A percentile compares a stretch with the other conserved stretches of the same genome.
These are phyloP conservation scores for Phytophthora multivora DNA, from an alignment of 352 stramenopile species.

Conservation along the genomic window DNA sequence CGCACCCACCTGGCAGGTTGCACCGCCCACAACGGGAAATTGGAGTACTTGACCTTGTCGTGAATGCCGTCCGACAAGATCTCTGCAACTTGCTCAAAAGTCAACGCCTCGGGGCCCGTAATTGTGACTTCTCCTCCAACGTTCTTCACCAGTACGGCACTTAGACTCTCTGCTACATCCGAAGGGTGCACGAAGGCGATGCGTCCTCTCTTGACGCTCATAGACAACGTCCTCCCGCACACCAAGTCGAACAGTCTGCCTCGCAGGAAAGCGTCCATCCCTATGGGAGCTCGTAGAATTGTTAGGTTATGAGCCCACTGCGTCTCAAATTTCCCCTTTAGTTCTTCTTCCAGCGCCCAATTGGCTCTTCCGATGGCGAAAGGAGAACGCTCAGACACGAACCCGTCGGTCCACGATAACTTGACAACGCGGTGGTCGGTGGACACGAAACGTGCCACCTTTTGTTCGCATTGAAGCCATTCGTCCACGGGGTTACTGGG, in stretches of 20 bases:
- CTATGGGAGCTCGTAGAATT: constrained; percentile 48
- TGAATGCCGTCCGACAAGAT: constrained; percentile 48
- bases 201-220: constrained; percentile 58
- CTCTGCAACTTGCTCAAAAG: constrained; percentile 52
- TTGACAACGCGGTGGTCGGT: constrained; percentile 47
- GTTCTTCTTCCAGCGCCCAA: constrained; percentile 50
- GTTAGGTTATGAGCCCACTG: constrained; percentile 19
- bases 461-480: constrained; percentile 35
- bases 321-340: constrained; percentile 20
- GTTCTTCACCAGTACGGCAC: constrained; percentile 15
- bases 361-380: constrained; percentile 47
- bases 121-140: constrained; percentile 27
- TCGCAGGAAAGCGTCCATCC: constrained; percentile 67
- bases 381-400: constrained; percentile 38
- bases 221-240: constrained; percentile 65
- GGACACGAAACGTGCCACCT: constrained; percentile 24
- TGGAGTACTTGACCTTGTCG: constrained; percentile 55
- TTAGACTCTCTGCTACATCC: constrained; percentile 62
- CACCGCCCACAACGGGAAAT: constrained; percentile 78
- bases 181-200: constrained; percentile 65
- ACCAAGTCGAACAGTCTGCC: constrained; percentile 64
- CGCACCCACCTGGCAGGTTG: constrained; percentile 76
- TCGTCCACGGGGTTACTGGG: constrained; percentile 15
- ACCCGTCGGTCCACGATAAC: constrained; percentile 55
- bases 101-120: constrained; percentile 64